These are phyloP conservation scores for Phialophora chinensis DNA, from an alignment of 2,329 filamentous ascomycete genomes.

Conservation along the genomic window DNA sequence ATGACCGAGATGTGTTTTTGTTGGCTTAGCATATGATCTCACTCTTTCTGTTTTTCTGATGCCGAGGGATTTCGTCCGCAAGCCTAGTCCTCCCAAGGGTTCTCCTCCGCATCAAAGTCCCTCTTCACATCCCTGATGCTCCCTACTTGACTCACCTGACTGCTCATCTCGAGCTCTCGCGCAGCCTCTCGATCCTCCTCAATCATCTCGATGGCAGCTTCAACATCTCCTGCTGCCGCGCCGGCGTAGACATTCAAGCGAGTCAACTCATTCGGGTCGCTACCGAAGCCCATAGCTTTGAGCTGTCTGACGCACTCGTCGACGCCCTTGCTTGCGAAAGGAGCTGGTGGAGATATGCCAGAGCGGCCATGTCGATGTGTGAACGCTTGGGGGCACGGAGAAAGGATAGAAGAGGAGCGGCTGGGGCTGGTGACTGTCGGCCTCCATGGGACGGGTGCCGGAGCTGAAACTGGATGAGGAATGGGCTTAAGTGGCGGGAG, in stretches of 20 bases:
- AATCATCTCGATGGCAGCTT: constrained; percentile 58
- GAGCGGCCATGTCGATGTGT: constrained; percentile 15
- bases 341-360: constrained; percentile 11
- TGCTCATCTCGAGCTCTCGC: constrained; percentile 15
- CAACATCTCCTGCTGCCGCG: constrained; percentile 50
- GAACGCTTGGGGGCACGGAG: constrained; percentile 6
- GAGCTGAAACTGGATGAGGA: not conserved
- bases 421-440: not conserved
- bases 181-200: constrained; percentile 53
- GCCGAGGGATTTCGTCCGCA: not conserved
- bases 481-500: not conserved
- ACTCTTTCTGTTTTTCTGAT: not conserved
- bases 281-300: constrained; percentile 50
- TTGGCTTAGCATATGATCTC: not conserved
- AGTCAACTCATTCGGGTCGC: constrained; percentile 45
- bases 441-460: not conserved
- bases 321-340: constrained; percentile 21
- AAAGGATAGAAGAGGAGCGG: constrained; percentile 8
- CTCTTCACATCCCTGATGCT: constrained; percentile 1
- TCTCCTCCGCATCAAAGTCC: constrained; percentile 10
- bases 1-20: not conserved
- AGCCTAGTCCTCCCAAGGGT: constrained; percentile 11
- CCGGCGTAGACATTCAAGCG: constrained; percentile 54
- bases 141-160: not conserved
- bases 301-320: constrained; percentile 50